phyloP scores from a whole-genome alignment of 2,329 filamentous ascomycete genomes.

The Colletotrichum sansevieriae region DNA sequence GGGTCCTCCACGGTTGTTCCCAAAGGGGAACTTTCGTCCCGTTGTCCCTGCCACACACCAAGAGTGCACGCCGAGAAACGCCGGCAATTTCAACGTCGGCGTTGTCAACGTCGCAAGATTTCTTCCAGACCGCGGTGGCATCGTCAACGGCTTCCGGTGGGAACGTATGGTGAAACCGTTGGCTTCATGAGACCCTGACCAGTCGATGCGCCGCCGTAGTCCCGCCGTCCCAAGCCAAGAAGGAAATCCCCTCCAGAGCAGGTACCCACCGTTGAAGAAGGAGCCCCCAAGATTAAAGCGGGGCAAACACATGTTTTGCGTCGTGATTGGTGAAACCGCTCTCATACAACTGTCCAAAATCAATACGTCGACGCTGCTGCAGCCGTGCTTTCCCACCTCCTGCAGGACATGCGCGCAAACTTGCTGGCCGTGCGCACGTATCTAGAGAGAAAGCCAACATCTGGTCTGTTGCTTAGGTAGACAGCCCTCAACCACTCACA shows the following conservation, averaged over 20 bases:
- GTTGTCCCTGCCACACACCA: no score
- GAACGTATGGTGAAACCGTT: slow-evolving; percentile 38
- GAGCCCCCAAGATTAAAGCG: slow-evolving; percentile 2
- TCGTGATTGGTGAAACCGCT: slow-evolving; percentile 11
- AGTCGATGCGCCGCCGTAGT: slow-evolving; percentile 18
- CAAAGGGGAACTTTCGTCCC: no score
- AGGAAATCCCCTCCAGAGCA: not conserved
- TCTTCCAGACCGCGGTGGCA: slow-evolving; percentile 22
- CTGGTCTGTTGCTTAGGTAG: slow-evolving; percentile 37
- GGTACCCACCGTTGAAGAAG: slow-evolving; percentile 1
- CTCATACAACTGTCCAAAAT: slow-evolving; percentile 7
- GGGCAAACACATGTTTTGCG: not conserved
- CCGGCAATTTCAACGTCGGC: not conserved
- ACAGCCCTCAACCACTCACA: slow-evolving; percentile 31
- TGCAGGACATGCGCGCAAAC: slow-evolving; percentile 38
- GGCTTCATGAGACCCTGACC: slow-evolving; percentile 25
- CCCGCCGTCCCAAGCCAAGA: slow-evolving; percentile 23
- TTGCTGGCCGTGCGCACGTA: slow-evolving; percentile 36
- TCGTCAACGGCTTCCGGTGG: slow-evolving; percentile 25
- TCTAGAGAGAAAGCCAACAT: slow-evolving; percentile 32
- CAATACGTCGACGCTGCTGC: slow-evolving; percentile 21
- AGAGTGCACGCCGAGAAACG: not conserved
- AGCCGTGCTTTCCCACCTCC: slow-evolving; percentile 38
- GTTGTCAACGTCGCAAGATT: slow-evolving; percentile 11
- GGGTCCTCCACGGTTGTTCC: no score